Base-by-base conservation (phyloP, 2,329 filamentous ascomycete species). In the Periglandula ipomoeae region DNA sequence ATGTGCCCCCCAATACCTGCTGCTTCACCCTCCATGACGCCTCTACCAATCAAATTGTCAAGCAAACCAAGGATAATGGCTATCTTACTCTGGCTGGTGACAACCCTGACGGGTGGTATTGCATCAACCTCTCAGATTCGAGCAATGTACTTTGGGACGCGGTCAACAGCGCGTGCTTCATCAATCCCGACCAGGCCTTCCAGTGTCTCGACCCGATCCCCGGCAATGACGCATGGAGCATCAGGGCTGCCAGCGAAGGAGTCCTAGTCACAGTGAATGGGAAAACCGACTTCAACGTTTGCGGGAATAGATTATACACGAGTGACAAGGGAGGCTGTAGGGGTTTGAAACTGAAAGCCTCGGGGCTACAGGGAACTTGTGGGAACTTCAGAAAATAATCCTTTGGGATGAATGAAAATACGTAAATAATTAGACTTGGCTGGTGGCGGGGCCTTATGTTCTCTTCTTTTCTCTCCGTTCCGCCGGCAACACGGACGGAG, bases 191-290 rank as follows among this genome's bases (percentile, higher is more conserved):
- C 20, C 52, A 55, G 17, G 50, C 54, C 19, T 53, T 67, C 35
- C 58, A 62, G 44, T 67, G 64, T 8, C 59, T 64, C 34, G 64
- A 67, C 41, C 58, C 58, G 17, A 65, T 55, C 2, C 61, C 59
- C 1, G 61, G 63, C 17, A 52, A 54, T 20, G 58, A 60, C 26
- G 52, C 47, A 5, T 66, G 61, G 61, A 56, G 56, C 4, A 44
- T 66, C 6, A 51, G 55, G 37, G 52, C 55, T 37, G 52, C 48
- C 5, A 54, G 52, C 9, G 53, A 50, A 47, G 52, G 53, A 10
- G 52, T 52, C 5, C 38, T 63, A 8, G 50, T 66, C 5, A 30
- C 49, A 1, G 57, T 61, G 22, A 57, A 66, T 34, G 54, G 56
- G 5, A 49, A 44, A 20, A 52, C 49, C 11, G 50, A 44, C 1